Evolutionary conservation across 2,329 filamentous ascomycete species (phyloP).

Genomic region (Boeremia lycopersici): DNA sequence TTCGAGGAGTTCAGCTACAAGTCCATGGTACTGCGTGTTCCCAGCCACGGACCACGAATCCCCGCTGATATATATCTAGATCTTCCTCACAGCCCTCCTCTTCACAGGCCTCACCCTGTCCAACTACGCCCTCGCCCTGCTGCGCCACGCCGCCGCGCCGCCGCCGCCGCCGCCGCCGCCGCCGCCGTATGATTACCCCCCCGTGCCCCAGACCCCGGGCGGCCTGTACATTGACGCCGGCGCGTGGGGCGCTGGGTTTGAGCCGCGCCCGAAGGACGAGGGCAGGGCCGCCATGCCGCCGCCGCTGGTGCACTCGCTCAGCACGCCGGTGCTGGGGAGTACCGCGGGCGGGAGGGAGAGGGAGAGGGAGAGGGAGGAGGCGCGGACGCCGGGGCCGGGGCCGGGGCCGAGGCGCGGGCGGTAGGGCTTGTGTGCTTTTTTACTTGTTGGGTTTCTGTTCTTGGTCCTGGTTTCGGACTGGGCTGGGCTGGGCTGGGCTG

Average conservation of each 20-base stretch:
- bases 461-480: no score
- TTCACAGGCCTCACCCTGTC: conserved; percentile 61
- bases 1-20: conserved; percentile 90
- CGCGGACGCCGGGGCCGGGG: conserved; percentile 28
- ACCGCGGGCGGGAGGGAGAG: conserved; percentile 14
- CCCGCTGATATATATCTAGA: no score
- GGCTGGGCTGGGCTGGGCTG: neutral
- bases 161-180: conserved; percentile 28
- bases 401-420: no score
- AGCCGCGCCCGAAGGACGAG: no score
- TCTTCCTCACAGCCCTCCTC: conserved; percentile 56
- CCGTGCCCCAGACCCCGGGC: conserved; percentile 36
- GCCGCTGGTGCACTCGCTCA: conserved; percentile 33
- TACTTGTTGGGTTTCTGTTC: neutral
- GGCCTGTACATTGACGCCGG: neutral
- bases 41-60: conserved; percentile 17
- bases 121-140: conserved; percentile 65
- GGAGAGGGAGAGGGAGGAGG: conserved; percentile 13
- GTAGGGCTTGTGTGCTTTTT: conserved; percentile 20
- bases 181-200: conserved; percentile 23
- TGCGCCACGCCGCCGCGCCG: conserved; percentile 50
- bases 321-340: conserved; percentile 35
- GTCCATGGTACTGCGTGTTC: conserved; percentile 73
- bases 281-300: no score
- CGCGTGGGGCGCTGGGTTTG: no score